Evolutionary conservation across 2,329 filamentous ascomycete genomes (phyloP), one percentile per base, ranked within the genome.

Genomic region (Nakataea oryzae): DNA sequence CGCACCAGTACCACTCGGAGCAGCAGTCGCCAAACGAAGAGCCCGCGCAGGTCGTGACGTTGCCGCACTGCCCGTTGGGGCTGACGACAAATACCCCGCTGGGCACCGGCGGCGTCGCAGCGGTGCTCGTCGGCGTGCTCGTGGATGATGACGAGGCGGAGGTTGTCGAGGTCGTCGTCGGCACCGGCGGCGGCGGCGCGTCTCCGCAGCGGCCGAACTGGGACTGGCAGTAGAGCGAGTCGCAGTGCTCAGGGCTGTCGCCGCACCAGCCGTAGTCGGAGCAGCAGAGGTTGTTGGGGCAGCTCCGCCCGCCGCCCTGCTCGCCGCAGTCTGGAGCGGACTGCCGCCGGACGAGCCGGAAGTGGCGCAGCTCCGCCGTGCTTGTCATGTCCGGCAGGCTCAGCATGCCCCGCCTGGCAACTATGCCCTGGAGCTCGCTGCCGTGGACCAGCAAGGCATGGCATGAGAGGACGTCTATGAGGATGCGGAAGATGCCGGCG

Each of bases 181-280:
- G 26, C 9, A 41, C n/a, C 27, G 61, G 47, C 12, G 61, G n/a
- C n/a, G 59, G 32, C n/a, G 58, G 59, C 47, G 56, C 56, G 17
- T 62, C 63, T n/a, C 63, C 55, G 62, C 65, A 66, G 11, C 63
- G 63, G 32, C 65, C 65, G 32, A 57, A 66, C 28, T 61, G 59
- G 3, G 62, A n/a, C 61, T 66, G 65, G 62, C 65, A 66, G 50
- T 62, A 62, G 3, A 61, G 63, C 32, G 62, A 50, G 11, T 60
- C 57, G 62, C 65, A 66, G 61, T 61, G 63, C 56, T 66, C 62
- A 24, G 27, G 57, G 11, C 61, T 58, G 17, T 64, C 65, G 58
- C 66, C 66, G 59, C 66, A 67, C 57, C 41, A 67, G 24, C 66
- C 66, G 61, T 64, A 67, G 58, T 67, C 65, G 30, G 65, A 66